Percentiles rank a stretch among this genome's conserved stretches.
These are phyloP conservation scores for Nitzschia palea DNA, from an alignment of 108 stramenopile species.

Conservation along the genomic window DNA sequence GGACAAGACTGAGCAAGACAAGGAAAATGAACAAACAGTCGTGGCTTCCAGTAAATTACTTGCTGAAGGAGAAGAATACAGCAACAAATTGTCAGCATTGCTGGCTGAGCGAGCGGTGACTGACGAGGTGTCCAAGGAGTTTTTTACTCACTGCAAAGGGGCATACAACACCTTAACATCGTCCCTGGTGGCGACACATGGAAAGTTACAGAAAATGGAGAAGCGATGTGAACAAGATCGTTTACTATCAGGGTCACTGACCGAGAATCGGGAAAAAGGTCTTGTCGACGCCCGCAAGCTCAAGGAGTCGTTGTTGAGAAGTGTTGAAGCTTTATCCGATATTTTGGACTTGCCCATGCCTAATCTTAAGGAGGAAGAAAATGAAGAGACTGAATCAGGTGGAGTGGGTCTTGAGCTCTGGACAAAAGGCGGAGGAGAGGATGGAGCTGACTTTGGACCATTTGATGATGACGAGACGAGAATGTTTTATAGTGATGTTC, in stretches of 20 bases:
- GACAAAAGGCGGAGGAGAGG: constrained; percentile 70
- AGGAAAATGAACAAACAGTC: neutral
- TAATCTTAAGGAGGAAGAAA: constrained; percentile 64
- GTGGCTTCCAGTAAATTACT: constrained; percentile 11
- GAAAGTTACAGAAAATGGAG: constrained; percentile 77
- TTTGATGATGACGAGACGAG: constrained; percentile 92
- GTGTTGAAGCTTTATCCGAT: constrained; percentile 78
- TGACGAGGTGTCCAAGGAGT: constrained; percentile 26
- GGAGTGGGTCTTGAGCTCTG: constrained; percentile 71
- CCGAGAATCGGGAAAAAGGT: constrained; percentile 89
- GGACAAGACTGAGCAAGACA: constrained; percentile 3
- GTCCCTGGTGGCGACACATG: constrained; percentile 78
- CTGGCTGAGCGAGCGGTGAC: constrained; percentile 39
- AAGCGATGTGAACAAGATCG: constrained; percentile 88
- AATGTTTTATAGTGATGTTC: constrained; percentile 92
- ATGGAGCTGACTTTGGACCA: constrained; percentile 76
- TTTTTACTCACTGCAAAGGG: constrained; percentile 63
- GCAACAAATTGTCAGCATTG: constrained; percentile 10
- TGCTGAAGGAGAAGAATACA: constrained; percentile 6
- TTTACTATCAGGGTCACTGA: constrained; percentile 77
- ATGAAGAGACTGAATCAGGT: constrained; percentile 52
- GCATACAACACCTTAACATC: constrained; percentile 66
- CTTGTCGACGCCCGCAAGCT: constrained; percentile 83
- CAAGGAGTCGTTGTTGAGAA: constrained; percentile 74
- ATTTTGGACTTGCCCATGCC: constrained; percentile 72